phyloP scores from a whole-genome alignment of 306 rosid species.

The Fragaria iinumae region DNA sequence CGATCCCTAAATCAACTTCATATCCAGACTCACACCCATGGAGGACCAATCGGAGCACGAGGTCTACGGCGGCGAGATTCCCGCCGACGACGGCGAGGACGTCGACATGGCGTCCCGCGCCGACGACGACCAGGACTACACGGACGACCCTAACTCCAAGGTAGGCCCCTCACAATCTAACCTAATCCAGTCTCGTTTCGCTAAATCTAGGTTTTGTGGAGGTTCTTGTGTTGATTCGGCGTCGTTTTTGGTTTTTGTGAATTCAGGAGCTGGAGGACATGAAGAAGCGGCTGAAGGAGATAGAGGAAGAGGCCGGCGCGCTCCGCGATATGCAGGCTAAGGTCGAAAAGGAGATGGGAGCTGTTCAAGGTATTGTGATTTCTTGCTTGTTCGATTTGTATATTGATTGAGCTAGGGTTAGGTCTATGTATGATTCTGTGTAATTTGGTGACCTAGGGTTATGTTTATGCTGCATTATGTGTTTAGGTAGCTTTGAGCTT shows the following conservation, averaged over 20 bases:
- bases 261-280: slow-evolving; percentile 92
- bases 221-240: not conserved
- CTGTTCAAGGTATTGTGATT: slow-evolving; percentile 62
- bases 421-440: not conserved
- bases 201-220: not conserved
- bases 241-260: not conserved
- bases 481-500: slow-evolving; percentile 2
- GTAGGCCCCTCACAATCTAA: slow-evolving; percentile 1
- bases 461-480: not conserved
- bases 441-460: not conserved
- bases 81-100: slow-evolving; percentile 60
- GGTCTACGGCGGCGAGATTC: slow-evolving; percentile 72
- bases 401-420: slow-evolving; percentile 18
- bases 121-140: slow-evolving; percentile 46
- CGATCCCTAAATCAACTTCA: not conserved
- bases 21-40: slow-evolving; percentile 18
- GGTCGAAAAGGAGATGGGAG: slow-evolving; percentile 99
- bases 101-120: slow-evolving; percentile 42
- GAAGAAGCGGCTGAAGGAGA: slow-evolving; percentile 97
- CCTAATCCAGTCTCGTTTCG: not conserved
- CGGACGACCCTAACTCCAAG: slow-evolving; percentile 51
- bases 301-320: slow-evolving; percentile 94
- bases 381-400: not conserved
- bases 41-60: slow-evolving; percentile 62
- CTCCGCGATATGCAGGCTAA: slow-evolving; percentile 99